Evolutionary conservation across 371 early-diverging fungal species (phyloP), one percentile per base, ranked within the genome.

Genomic region (Coemansia sp.): DNA sequence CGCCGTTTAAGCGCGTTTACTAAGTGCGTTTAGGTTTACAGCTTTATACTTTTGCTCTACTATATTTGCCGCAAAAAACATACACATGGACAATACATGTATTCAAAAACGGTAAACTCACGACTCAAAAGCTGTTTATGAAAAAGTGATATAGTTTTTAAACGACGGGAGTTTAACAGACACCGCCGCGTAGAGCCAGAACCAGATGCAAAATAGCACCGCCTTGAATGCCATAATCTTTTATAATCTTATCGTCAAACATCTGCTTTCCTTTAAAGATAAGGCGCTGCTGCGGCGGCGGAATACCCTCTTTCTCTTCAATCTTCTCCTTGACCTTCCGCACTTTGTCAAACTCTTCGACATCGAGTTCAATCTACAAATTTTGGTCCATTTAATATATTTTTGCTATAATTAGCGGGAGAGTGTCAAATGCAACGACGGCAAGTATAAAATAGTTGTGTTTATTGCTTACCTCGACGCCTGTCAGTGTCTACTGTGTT

Each of bases 251-350:
- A 11, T 95, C 92, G 69, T 97, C 97, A 53, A 84, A 87, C 92
- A 96, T 90, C 83, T 96, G 97, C 84, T 94, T 95, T 62, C 97
- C 97, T 67, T 92, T 88, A 70, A 89, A 95, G 80, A 97, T 97
- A 59, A 98, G 81, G 42, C 98, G 87, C 76, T 98, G 97, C 75
- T 98, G 97, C 26, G 88, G 87, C 21, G 97, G 97, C 10, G 97
- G 97, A 64, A 97, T 98, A 59, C 97, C 97, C 80, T 96, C 97
- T 83, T 95, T 95, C 79, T 94, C 95, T 72, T 97, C 95, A 47
- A 98, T 89, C 67, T 90, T 86, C 66, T 95, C 93, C 81, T 97
- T 97, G 83, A 98, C 59, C 8, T 21, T 4, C 3, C 10, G 3
- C 70, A 88, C 87, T 72, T 81, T 90, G 84, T 27, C 87, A 85